Percentiles rank a stretch among this genome's conserved stretches.
phyloP scores from a whole-genome alignment of 1,284 basidiomycete species.

The Xanthoconium separans region DNA sequence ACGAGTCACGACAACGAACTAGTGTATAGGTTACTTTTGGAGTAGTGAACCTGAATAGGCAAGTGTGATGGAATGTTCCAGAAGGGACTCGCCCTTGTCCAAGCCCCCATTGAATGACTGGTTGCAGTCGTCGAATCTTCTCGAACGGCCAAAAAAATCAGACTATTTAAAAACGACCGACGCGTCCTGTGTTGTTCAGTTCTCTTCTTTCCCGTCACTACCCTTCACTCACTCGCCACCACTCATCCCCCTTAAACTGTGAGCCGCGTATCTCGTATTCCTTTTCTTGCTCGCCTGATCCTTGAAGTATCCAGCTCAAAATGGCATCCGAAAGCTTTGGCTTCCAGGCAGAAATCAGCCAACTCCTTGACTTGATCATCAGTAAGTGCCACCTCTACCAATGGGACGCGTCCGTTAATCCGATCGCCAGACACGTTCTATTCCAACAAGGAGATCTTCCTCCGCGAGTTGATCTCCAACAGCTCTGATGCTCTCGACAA shows the following conservation, averaged over 20 bases:
- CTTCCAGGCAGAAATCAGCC: constrained; percentile 97
- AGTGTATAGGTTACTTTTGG: not conserved
- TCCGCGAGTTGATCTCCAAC: constrained; percentile 94
- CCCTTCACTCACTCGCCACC: not conserved
- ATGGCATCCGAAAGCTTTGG: constrained; percentile 85
- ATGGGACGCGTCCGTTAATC: not conserved
- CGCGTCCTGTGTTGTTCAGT: constrained; percentile 16
- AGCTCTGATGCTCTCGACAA: constrained; percentile 96
- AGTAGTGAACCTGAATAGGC: constrained; percentile 31
- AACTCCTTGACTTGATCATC: constrained; percentile 90
- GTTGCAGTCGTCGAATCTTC: constrained; percentile 50
- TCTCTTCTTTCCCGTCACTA: constrained; percentile 16
- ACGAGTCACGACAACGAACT: constrained; percentile 29
- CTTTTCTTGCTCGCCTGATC: constrained; percentile 1
- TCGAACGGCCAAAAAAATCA: constrained; percentile 45
- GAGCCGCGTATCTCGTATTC: constrained; percentile 1
- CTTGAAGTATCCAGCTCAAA: constrained; percentile 28
- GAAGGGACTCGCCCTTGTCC: constrained; percentile 21
- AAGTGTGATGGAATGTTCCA: constrained; percentile 32
- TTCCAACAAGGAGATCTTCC: constrained; percentile 99
- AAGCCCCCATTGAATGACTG: not conserved
- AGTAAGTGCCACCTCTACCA: constrained; percentile 47
- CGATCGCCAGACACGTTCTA: constrained; percentile 83
- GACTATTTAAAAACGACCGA: constrained; percentile 41
- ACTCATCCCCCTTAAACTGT: constrained; percentile 17